Evolutionary conservation across 768 basidiomycete species (phyloP), one percentile per base, ranked within the genome.

Genomic region (Galerina marginata): DNA sequence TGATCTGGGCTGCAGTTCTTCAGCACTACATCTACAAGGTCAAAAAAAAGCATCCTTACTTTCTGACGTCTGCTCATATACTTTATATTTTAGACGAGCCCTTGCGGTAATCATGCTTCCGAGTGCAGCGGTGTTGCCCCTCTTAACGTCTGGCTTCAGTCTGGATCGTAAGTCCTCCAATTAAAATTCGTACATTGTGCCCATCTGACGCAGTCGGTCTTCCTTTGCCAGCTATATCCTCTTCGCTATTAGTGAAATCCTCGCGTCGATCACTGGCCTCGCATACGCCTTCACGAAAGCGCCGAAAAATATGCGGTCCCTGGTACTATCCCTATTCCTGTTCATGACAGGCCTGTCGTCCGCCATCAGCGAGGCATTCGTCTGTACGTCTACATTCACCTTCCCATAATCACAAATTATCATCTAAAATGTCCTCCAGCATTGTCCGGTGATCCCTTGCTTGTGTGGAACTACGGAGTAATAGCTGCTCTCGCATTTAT

Each of bases 271-370:
- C 75, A 93, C 91, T 0, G 89, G 90, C 6, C 82, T 94, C 59
- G 91, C 94, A 72, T 93, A 93, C 66, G 92, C 91, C 16, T 94
- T 89, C 77, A 91, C 89, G 26, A 93, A 94, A 74, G 93, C 92
- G n/a, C 93, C 93, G 10, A 86, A 79, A 73, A 91, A 91, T 74
- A 95, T 95, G 94, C 85, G 87, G 25, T 92, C 91, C 47, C 84
- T 95, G 58, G 91, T 95, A 57, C 92, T 92, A 89, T 77, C 85
- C 37, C 59, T 87, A 29, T 88, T 84, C 76, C 71, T 89, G 39
- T 85, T 87, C 72, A 86, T 73, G 69, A 79, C 72, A 16, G 87
- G 90, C 2, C 44, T 92, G 46, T 75, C 88, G 10, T 74, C 86
- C 26, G 88, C 88, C 26, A 60, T 92, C 43, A 84, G 85, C 50